Base-by-base conservation (phyloP, 139 green algal species). In the Chlorella sp. region DNA sequence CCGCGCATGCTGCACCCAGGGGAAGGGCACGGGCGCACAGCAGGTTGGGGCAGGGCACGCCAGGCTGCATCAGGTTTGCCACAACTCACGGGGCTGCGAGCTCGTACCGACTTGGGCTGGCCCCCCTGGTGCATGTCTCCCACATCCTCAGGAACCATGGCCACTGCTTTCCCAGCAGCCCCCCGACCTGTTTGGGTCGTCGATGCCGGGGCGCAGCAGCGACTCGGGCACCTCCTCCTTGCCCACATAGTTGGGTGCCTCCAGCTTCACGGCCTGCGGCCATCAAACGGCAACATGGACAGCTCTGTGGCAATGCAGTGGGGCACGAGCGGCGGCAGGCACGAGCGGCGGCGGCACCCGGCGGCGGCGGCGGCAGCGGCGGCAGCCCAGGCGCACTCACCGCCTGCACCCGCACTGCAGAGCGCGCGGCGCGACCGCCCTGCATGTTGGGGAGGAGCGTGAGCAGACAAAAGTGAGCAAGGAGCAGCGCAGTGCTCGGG, bases 161-260 rank as follows among this genome's bases (percentile, higher is more conserved):
- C n/a, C n/a, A n/a, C n/a, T n/a, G n/a, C n/a, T n/a, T n/a, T n/a
- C n/a, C n/a, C n/a, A n/a, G n/a, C n/a, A n/a, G n/a, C 26, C 38
- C 1, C 13, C 86, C 85, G 77, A 94, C 92, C 86, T 93, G 73
- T 93, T 87, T 43, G 86, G 85, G 51, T 83, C 90, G 86, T 96
- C 94, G 22, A 96, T 85, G 60, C 89, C 93, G 24, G 87, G 83
- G 54, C 94, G 89, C 54, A 94, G 85, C 73, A 96, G 90, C 7
- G 84, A 86, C 6, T 62, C 56, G 8, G 92, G 92, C 32, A 85
- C 81, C 24, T 68, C 72, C 46, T 78, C 72, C 72, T 78, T 58
- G 11, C 86, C 65, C 24, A 95, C 38, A 34, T 88, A 88, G 60
- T 88, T 78, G 20, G 64, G 64, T 3, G 79, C 79, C 64, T 84